Evolutionary conservation across 192 early-diverging fungal genomes (phyloP), one percentile per base, ranked within the genome.

Genomic region (Physocladia obscura): DNA sequence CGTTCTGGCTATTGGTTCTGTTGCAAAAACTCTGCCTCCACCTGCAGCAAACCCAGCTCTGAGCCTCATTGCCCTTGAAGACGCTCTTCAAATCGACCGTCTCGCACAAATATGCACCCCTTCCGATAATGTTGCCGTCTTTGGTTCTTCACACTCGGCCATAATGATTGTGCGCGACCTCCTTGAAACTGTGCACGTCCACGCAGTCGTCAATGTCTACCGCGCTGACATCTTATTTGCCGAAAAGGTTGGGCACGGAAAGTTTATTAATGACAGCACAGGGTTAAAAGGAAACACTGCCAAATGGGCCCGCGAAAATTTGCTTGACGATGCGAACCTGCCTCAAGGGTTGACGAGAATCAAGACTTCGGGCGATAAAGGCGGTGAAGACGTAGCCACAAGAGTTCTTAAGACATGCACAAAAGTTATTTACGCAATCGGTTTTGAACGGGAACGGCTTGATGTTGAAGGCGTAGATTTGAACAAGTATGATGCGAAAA

Each of bases 161-260:
- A 68, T 68, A 2, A 68, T 68, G 67, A 68, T 68, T 49, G 67
- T 64, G 17, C 67, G 67, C n/a, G 67, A 68, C 29, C 54, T 68
- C 30, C 55, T 68, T 6, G 62, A 68, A n/a, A 55, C 62, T 31
- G 54, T 68, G 26, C 61, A 68, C 67, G 30, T 68, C 32, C 62
- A 68, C 55, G 24, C 17, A 60, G 15, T 22, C 22, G 49, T 49
- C 8, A n/a, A 57, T n/a, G 21, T 65, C n/a, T 65, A 65, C 29
- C 39, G 39, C 19, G 47, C 17, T 8, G 31, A 19, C n/a, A 26
- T 63, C 56, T 27, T 13, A 11, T 54, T 54, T 26, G 13, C 17
- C 52, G 52, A 54, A 26, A 13, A 13, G 52, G 17, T 22, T 26
- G 24, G 21, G 58, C 31, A 38, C 67, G 57, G 57, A 26, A 27